Evolutionary conservation across 768 basidiomycete species (phyloP), one percentile per base, ranked within the genome.

Genomic region (Calocybe indica): DNA sequence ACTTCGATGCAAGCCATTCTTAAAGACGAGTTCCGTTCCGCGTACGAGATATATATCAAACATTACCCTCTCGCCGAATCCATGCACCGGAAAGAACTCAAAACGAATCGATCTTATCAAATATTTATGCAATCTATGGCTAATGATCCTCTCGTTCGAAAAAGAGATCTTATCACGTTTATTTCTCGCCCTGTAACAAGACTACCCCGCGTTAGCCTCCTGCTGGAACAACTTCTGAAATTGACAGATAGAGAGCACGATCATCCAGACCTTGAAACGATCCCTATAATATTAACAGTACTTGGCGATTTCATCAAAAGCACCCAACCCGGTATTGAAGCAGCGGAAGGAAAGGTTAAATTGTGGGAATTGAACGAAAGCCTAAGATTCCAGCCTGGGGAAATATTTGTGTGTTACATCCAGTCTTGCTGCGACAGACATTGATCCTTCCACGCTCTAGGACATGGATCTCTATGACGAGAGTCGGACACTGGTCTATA

Each of bases 281-380:
- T 94, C 6, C 89, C 90, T 1, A 71, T 90, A 5, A 78, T 88
- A 12, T 58, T 88, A 22, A 73, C 73, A 7, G 76, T 92, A 2
- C 56, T 94, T 46, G 79, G 73, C 30, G 78, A 83, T 40, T 83
- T 82, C 52, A 74, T 95, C 50, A 91, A 88, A 71, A 84, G 84
- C 53, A 89, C 89, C 0, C 85, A 94, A 57, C 91, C 91, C 1
- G 92, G 92, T 4, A 93, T 95, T 50, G 88, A 82, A 50, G 88
- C 84, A n/a, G 89, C 92, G 1, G 92, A 94, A 60, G 77, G 80
- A 52, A 92, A 92, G 61, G 92, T 93, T 54, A 92, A 91, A 59
- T 83, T 91, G 50, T 89, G 86, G 84, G 81, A 72, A 45, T 67
- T 94, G 2, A 82, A 80, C 53, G 89, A 94, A 66, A 83, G 77